Base-by-base conservation (phyloP, 306 rosid genomes). In the Psophocarpus tetragonolobus region DNA sequence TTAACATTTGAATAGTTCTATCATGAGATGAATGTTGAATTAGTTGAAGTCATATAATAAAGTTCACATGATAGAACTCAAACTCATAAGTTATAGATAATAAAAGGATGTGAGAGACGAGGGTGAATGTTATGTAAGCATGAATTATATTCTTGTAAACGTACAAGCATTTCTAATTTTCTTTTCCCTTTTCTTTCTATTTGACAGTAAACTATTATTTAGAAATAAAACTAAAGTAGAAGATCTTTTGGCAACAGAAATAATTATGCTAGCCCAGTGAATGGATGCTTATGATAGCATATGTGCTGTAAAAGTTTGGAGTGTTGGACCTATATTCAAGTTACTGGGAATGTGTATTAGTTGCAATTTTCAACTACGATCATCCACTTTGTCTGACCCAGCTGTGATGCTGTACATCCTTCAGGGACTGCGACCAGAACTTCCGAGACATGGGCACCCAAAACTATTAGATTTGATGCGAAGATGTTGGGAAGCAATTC, bases 381-480 rank as follows among this genome's bases (percentile, higher is more conserved):
- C 23, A 6, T n/a, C 17, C 24, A 44, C 12, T 24, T 65, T 68
- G 54, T 75, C 53, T 65, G 68, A 79, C 60, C 79, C 42, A 44
- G 73, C n/a, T 39, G 42, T 71, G 65, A 33, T 76, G 33, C 60
- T 56, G 33, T 68, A 8, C 36, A 65, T 76, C 26, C 81, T 77
- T 10, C 92, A 96, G 99, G 99, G 99, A 69, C 76, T 92, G 75
- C 90, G 99, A 27, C 99, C 98, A 13, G 97, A 91, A 70, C 90
- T 96, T 82, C 99, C 99, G 4, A 84, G 68, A 62, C 50, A 90
- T 20, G 91, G 91, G 50, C 94, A 92, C 78, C 97, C 96, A 15
- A 91, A 87, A 76, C 80, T 96, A 44, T 53, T 88, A 79, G 93
- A 90, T 63, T 67, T 96, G 77, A 96, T 96, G 99, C 93, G 87